Evolutionary conservation across 345 rosid species (phyloP).

Genomic region (Atalantia buxifolia): DNA sequence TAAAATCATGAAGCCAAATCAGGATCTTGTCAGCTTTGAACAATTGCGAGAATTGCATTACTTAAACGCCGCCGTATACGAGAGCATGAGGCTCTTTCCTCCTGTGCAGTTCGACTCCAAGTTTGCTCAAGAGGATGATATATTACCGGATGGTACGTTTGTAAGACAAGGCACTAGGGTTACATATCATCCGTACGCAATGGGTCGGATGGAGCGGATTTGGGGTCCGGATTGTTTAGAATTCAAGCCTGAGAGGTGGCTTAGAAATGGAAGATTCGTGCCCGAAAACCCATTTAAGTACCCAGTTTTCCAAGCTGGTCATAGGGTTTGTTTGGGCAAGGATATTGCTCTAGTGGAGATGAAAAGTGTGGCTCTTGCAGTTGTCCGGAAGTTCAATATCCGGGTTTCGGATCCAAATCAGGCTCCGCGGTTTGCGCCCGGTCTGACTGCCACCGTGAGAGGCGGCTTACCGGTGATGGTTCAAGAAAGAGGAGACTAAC

Average conservation of each 20-base stretch:
- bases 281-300: conserved; percentile 54
- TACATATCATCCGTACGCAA: conserved; percentile 73
- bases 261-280: conserved; percentile 36
- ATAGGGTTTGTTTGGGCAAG: conserved; percentile 70
- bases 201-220: conserved; percentile 60
- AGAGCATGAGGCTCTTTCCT: conserved; percentile 52
- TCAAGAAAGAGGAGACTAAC: neutral
- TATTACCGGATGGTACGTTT: conserved; percentile 47
- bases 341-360: conserved; percentile 73
- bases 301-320: conserved; percentile 35
- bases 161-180: conserved; percentile 62
- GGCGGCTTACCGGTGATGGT: neutral
- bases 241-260: conserved; percentile 78
- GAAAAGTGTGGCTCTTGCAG: conserved; percentile 46
- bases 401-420: neutral
- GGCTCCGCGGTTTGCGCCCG: neutral
- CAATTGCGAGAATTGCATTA: conserved; percentile 34
- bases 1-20: conserved; percentile 24
- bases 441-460: neutral
- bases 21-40: conserved; percentile 28
- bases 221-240: conserved; percentile 72
- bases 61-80: conserved; percentile 40
- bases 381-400: conserved; percentile 38
- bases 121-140: conserved; percentile 39
- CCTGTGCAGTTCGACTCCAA: conserved; percentile 61